phyloP scores from a whole-genome alignment of 768 basidiomycete species.

The Lentinula guzmanii region DNA sequence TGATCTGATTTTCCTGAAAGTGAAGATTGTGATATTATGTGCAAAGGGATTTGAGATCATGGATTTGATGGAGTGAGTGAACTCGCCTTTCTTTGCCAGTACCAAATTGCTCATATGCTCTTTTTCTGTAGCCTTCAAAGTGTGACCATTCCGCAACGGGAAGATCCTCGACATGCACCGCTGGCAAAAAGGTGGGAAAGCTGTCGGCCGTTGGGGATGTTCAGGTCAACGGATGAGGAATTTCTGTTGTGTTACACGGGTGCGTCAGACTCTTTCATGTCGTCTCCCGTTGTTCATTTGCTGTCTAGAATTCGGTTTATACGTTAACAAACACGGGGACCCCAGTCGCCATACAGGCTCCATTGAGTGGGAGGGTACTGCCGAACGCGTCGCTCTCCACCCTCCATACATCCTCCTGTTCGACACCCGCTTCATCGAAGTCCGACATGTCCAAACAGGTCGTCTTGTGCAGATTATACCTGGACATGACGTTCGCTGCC shows the following conservation, averaged over 20 bases:
- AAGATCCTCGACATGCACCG: conserved; percentile 57
- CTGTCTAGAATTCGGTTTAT: conserved; percentile 77
- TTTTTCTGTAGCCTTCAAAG: conserved; percentile 63
- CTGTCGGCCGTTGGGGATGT: conserved; percentile 89
- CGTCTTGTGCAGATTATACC: conserved; percentile 56
- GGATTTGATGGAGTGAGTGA: conserved; percentile 82
- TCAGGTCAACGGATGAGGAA: conserved; percentile 85
- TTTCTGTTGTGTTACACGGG: conserved; percentile 94
- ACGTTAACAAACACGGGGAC: conserved; percentile 85
- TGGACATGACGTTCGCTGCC: conserved; percentile 57
- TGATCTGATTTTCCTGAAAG: conserved; percentile 88
- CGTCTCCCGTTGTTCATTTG: background rate
- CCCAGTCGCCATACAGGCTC: conserved; percentile 64
- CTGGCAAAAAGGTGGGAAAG: conserved; percentile 84
- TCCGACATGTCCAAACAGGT: conserved; percentile 61
- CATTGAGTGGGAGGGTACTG: conserved; percentile 94
- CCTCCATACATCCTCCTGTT: conserved; percentile 85
- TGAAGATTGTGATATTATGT: conserved; percentile 89
- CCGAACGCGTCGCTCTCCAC: conserved; percentile 85
- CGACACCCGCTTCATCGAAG: conserved; percentile 85
- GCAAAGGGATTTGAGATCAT: conserved; percentile 97
- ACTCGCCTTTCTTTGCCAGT: background rate
- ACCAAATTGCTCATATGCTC: background rate
- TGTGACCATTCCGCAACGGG: conserved; percentile 82
- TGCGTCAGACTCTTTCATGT: conserved; percentile 23